These are phyloP conservation scores for Madurella mycetomatis DNA, from an alignment of 2,329 filamentous ascomycete species.

Conservation along the genomic window DNA sequence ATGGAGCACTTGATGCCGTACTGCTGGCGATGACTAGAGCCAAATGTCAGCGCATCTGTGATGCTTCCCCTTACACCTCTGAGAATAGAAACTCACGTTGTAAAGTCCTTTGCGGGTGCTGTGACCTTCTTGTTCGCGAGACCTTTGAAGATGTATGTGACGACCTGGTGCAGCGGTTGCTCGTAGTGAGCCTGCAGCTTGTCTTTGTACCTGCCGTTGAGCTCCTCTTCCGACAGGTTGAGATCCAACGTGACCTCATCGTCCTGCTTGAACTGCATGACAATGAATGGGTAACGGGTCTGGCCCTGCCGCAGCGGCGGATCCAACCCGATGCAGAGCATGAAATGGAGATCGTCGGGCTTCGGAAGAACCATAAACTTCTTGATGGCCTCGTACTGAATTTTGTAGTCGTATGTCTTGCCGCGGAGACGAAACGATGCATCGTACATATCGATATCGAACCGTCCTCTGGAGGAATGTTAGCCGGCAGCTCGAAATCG, in stretches of 20 bases:
- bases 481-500: not conserved
- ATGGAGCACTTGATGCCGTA: conserved; percentile 99
- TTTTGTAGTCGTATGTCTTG: conserved; percentile 99
- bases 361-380: conserved; percentile 99
- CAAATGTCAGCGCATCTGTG: not conserved
- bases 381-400: conserved; percentile 95
- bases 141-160: conserved; percentile 92
- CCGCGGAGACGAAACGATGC: conserved; percentile 92
- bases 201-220: conserved; percentile 81
- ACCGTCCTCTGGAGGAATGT: conserved; percentile 69
- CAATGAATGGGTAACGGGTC: conserved; percentile 94
- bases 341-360: conserved; percentile 93
- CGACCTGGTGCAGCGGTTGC: conserved; percentile 85
- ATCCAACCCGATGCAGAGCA: conserved; percentile 91
- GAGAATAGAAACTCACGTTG: conserved; percentile 50
- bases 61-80: too few relatives aligned
- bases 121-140: conserved; percentile 93
- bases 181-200: conserved; percentile 88
- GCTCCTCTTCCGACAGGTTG: conserved; percentile 87
- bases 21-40: conserved; percentile 73
- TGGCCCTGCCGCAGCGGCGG: conserved; percentile 94
- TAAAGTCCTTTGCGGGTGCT: conserved; percentile 89
- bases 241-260: conserved; percentile 95
- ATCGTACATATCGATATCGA: conserved; percentile 99
- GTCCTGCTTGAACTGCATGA: conserved; percentile 98